Evolutionary conservation across 2,329 filamentous ascomycete genomes (phyloP).

Genomic region (Beauveria pseudobassiana): DNA sequence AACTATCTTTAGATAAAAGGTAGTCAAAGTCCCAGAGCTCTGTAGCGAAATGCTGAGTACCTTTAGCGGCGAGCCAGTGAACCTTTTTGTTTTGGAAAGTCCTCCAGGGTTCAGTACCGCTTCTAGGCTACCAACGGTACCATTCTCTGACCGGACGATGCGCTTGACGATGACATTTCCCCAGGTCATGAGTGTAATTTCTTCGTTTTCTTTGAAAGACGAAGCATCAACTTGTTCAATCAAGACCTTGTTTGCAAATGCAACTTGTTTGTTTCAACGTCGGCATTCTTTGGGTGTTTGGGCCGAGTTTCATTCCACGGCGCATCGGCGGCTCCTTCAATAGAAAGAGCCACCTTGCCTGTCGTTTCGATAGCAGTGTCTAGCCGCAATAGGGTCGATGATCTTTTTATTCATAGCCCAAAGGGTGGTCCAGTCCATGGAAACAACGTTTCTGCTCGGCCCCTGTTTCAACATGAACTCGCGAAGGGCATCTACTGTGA

Average conservation of each 20-base stretch:
- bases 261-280: slow-evolving; percentile 73
- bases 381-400: slow-evolving; percentile 63
- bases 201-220: slow-evolving; percentile 69
- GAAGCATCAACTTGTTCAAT: slow-evolving; percentile 75
- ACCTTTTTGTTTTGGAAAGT: slow-evolving; percentile 73
- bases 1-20: too few species aligned
- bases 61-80: neutral
- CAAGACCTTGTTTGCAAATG: slow-evolving; percentile 61
- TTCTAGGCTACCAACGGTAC: slow-evolving; percentile 56
- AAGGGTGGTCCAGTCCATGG: slow-evolving; percentile 66
- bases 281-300: slow-evolving; percentile 73
- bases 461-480: slow-evolving; percentile 75
- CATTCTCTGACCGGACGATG: slow-evolving; percentile 39
- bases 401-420: slow-evolving; percentile 50
- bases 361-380: slow-evolving; percentile 60
- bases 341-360: slow-evolving; percentile 55
- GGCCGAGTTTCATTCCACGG: slow-evolving; percentile 63
- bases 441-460: slow-evolving; percentile 66
- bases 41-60: neutral
- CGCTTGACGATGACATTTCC: slow-evolving; percentile 69
- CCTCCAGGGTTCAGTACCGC: slow-evolving; percentile 75
- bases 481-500: slow-evolving; percentile 65
- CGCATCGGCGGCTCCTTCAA: slow-evolving; percentile 54
- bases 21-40: neutral
- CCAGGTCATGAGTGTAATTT: slow-evolving; percentile 89